A percentile compares a stretch with the other conserved stretches of the same genome.
phyloP scores from a whole-genome alignment of 1,284 basidiomycete species.

The Moniliophthora roreri region DNA sequence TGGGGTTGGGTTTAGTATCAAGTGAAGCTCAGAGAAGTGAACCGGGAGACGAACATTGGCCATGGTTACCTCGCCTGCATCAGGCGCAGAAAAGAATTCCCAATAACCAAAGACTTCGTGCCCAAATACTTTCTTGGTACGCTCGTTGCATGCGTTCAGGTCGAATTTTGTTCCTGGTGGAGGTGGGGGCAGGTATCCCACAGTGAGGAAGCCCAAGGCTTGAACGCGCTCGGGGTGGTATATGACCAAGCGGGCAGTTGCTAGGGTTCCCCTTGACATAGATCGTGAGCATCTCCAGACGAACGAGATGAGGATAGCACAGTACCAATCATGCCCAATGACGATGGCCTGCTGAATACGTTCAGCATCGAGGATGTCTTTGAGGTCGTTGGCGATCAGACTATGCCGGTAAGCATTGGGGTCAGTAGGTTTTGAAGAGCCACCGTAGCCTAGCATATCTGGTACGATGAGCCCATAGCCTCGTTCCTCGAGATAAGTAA shows the following conservation, averaged over 20 bases:
- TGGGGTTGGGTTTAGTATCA: neutral
- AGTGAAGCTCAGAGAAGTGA: too few relatives aligned
- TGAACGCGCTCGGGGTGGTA: constrained; percentile 27
- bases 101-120: constrained; percentile 39
- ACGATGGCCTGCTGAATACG: constrained; percentile 31
- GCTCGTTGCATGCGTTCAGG: constrained; percentile 23
- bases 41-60: constrained; percentile 24
- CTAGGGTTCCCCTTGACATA: constrained; percentile 33
- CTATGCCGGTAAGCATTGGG: constrained; percentile 37
- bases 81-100: constrained; percentile 31
- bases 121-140: constrained; percentile 25
- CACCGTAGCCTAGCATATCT: constrained; percentile 49
- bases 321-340: constrained; percentile 46
- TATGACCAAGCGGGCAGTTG: constrained; percentile 29
- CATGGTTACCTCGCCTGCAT: constrained; percentile 27
- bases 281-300: neutral
- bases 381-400: constrained; percentile 35
- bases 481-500: constrained; percentile 35
- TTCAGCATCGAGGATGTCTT: constrained; percentile 43
- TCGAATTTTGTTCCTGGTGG: constrained; percentile 27
- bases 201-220: constrained; percentile 26
- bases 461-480: constrained; percentile 51
- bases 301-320: neutral
- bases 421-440: constrained; percentile 43
- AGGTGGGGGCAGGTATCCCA: constrained; percentile 3